phyloP scores from a whole-genome alignment of 2,329 filamentous ascomycete species.

The Stenocarpella maydis region DNA sequence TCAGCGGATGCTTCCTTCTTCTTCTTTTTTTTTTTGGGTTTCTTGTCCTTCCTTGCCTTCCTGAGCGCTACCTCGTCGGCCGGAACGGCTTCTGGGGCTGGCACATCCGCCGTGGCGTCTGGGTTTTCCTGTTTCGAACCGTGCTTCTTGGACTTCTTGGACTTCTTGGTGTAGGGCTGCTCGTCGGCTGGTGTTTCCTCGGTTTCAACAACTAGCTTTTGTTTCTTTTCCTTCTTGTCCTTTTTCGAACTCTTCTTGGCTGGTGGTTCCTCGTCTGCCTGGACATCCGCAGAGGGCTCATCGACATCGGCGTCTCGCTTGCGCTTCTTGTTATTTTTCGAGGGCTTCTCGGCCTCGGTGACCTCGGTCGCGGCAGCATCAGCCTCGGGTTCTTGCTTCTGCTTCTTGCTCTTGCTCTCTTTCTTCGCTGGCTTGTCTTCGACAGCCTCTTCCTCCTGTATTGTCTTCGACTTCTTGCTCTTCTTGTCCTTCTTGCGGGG shows the following conservation, averaged over 20 bases:
- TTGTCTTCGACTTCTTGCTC: conserved; percentile 44
- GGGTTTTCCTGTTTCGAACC: conserved; percentile 41
- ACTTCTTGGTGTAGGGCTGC: conserved; percentile 37
- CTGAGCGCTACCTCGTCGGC: conserved; percentile 46
- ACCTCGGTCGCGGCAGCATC: conserved; percentile 35
- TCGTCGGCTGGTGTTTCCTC: conserved; percentile 28
- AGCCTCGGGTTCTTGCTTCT: conserved; percentile 41
- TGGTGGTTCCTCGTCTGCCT: conserved; percentile 36
- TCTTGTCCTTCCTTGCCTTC: conserved; percentile 51
- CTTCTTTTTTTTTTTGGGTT: conserved; percentile 41
- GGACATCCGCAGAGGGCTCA: conserved; percentile 24
- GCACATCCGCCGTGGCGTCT: conserved; percentile 39
- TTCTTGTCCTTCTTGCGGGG: conserved; percentile 28
- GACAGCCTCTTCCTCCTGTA: neutral
- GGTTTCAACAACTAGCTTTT: conserved; percentile 20
- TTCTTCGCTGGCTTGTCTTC: conserved; percentile 37
- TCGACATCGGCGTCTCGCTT: conserved; percentile 34
- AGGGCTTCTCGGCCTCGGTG: conserved; percentile 38
- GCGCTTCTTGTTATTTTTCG: conserved; percentile 36
- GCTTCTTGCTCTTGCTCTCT: conserved; percentile 37
- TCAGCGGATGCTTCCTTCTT: conserved; percentile 36
- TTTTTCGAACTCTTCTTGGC: conserved; percentile 38
- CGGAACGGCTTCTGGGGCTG: conserved; percentile 40
- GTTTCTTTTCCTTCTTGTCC: conserved; percentile 38
- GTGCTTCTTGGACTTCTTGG: conserved; percentile 37